Percentiles rank a stretch among this genome's conserved stretches.
phyloP scores from a whole-genome alignment of 164 flowering plant species.

The Litsea cubeba region DNA sequence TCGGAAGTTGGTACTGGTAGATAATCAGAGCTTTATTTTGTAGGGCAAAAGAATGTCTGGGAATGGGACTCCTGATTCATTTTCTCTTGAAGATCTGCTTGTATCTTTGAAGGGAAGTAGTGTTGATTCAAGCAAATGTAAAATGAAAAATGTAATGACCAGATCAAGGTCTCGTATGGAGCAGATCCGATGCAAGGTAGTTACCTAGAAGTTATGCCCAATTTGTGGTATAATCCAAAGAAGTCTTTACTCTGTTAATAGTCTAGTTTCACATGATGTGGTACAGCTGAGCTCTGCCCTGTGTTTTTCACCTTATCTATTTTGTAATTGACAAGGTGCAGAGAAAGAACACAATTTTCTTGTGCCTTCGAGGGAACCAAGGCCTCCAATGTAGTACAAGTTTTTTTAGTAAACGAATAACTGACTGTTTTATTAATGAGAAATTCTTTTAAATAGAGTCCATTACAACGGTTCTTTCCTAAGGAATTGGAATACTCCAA shows the following conservation, averaged over 20 bases:
- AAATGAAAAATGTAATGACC: constrained; percentile 28
- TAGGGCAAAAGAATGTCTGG: constrained; percentile 21
- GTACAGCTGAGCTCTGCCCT: no score
- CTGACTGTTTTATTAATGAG: no score
- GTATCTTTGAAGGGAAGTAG: constrained; percentile 24
- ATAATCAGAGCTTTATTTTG: neutral
- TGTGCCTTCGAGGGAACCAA: no score
- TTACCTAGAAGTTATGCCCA: constrained; percentile 1
- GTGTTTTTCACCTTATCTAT: no score
- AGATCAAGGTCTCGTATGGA: constrained; percentile 20
- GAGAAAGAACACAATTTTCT: no score
- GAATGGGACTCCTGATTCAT: constrained; percentile 14
- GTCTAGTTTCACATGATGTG: neutral
- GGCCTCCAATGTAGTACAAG: no score
- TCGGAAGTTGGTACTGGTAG: neutral
- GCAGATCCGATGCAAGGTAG: constrained; percentile 46
- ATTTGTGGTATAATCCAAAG: neutral
- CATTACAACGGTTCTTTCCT: no score
- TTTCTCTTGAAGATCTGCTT: constrained; percentile 53
- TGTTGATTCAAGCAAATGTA: constrained; percentile 12
- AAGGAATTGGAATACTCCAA: no score
- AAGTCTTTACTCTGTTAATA: neutral
- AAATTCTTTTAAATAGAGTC: no score
- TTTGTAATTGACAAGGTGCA: no score
- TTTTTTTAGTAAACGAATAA: no score